Base-by-base conservation (phyloP, 1,139 yeast species). In the Suhomyces choctaworum region DNA sequence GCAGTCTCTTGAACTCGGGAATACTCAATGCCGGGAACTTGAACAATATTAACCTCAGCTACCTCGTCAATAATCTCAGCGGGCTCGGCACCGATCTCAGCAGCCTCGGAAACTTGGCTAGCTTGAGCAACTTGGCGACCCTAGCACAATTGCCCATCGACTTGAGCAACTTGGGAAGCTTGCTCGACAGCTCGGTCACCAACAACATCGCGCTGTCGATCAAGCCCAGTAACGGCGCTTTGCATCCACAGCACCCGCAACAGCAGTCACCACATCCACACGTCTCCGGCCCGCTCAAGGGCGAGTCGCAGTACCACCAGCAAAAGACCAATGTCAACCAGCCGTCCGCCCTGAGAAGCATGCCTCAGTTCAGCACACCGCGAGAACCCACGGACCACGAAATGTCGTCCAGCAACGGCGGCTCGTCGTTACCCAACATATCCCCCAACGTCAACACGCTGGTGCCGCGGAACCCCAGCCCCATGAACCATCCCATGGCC, bases 111-210 rank as follows among this genome's bases (percentile, higher is more conserved):
- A 66, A 58, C 41, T 49, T 67, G 36, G 72, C 75, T 7, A 67
- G 62, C 41, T 51, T 70, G 27, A 56, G 69, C 16, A 68, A 64
- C 42, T 53, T 70, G 37, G 75, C 76, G 2, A 59, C 70, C 7
- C 55, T 70, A 44, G 76, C 76, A 2, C 72, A 69, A 40, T 52
- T 68, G 20, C 75, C 75, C 6, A 60, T 67, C 16, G 75, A 69
- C 42, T 56, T 68, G 34, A 60, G 64, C 37, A 65, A 60, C 39
- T 46, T 69, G 30, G 66, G 69, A 10, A 54, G 63, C 2, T 41
- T 66, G 27, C 41, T 61, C 16, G 64, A 60, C 15, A 27, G 32
- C 11, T 30, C 35, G 6, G 27, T 37, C 15, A 30, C 40, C 9
- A 37, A 27, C 14, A 37, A 37, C 27, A 32, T 37, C 13, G 26